Percentiles rank a stretch among this genome's conserved stretches.
phyloP scores from a whole-genome alignment of 345 rosid species.

The Lepidium didymum region DNA sequence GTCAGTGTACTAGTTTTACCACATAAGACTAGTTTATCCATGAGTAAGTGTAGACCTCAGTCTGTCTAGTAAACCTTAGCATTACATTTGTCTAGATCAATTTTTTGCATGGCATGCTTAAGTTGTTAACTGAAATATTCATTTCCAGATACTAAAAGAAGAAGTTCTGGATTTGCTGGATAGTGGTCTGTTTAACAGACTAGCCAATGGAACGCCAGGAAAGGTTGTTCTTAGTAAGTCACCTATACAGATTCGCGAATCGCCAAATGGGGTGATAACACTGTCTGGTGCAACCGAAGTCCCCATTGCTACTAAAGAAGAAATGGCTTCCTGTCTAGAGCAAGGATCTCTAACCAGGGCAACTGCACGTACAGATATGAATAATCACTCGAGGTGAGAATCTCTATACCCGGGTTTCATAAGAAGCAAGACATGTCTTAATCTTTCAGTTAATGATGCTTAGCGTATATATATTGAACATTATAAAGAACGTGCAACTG shows the following conservation, averaged over 20 bases:
- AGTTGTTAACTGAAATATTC: conserved; percentile 26
- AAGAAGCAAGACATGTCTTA: background rate
- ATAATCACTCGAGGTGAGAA: conserved; percentile 67
- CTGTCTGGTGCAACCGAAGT: conserved; percentile 71
- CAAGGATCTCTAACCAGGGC: conserved; percentile 77
- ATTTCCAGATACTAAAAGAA: conserved; percentile 68
- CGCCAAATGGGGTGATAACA: conserved; percentile 74
- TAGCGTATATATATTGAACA: background rate
- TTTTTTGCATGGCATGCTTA: background rate
- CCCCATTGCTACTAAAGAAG: conserved; percentile 48
- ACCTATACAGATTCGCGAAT: conserved; percentile 72
- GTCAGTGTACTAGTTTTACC: no score
- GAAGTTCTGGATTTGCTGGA: conserved; percentile 81
- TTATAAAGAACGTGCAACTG: background rate
- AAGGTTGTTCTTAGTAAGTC: conserved; percentile 55
- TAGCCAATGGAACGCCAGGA: conserved; percentile 46
- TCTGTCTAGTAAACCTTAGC: background rate
- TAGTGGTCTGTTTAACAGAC: conserved; percentile 40
- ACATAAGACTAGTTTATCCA: background rate
- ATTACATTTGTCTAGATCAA: background rate
- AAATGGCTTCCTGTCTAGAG: conserved; percentile 76
- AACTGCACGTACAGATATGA: conserved; percentile 86
- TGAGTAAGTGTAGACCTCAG: background rate
- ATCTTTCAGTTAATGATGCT: background rate
- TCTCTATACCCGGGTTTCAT: background rate